Evolutionary conservation across 768 basidiomycete genomes (phyloP).

Genomic region (Clitopilus hobsonii): DNA sequence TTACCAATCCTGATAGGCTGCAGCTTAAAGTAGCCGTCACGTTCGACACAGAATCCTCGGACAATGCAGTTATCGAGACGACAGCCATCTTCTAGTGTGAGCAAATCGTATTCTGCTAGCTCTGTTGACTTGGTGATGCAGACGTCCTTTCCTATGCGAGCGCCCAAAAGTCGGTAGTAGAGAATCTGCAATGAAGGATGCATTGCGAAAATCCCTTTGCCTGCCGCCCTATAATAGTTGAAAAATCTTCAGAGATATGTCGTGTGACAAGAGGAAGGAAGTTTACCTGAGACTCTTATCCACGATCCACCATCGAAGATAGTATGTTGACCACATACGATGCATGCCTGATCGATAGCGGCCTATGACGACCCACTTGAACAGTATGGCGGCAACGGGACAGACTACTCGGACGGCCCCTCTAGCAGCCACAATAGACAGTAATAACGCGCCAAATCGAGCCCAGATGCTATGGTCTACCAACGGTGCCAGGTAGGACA

Average conservation of each 20-base stretch:
- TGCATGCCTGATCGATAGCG: conserved; percentile 32
- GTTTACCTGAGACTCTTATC: conserved; percentile 29
- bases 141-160: conserved; percentile 36
- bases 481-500: conserved; percentile 27
- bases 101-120: conserved; percentile 42
- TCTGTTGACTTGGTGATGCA: conserved; percentile 30
- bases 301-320: conserved; percentile 41
- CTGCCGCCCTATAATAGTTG: conserved; percentile 22
- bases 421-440: conserved; percentile 29
- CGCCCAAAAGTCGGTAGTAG: conserved; percentile 43
- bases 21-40: conserved; percentile 38
- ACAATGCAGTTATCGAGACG: conserved; percentile 35
- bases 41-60: conserved; percentile 41
- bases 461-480: conserved; percentile 26
- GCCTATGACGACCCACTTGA: conserved; percentile 46
- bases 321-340: conserved; percentile 36
- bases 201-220: conserved; percentile 36
- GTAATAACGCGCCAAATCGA: conserved; percentile 27
- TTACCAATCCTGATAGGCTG: conserved; percentile 32
- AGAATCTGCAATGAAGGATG: conserved; percentile 31
- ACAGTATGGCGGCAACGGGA: conserved; percentile 33
- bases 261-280: background rate
- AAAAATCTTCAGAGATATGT: background rate
- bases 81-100: conserved; percentile 37
- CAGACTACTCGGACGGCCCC: conserved; percentile 27